These are phyloP conservation scores for Pythium diclinum DNA, from an alignment of 352 stramenopile species.

Conservation along the genomic window DNA sequence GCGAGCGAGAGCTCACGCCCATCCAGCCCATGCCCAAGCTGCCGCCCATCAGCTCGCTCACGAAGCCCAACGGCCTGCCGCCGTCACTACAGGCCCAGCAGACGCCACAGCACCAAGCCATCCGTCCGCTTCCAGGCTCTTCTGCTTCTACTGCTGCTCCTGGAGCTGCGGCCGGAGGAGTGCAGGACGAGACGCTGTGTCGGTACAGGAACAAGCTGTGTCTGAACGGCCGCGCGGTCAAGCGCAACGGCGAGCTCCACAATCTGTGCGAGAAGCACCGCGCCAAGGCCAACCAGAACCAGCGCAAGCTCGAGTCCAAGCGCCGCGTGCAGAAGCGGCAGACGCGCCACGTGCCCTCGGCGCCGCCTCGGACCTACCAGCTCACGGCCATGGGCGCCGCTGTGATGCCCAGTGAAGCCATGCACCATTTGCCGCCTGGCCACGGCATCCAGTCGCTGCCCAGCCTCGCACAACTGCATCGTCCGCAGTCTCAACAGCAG, in stretches of 20 bases:
- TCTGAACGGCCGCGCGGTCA: slow-evolving; percentile 35
- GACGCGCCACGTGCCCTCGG: background rate
- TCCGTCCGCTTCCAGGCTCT: too few species aligned
- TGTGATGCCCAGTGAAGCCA: slow-evolving; percentile 3
- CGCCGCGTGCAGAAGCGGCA: slow-evolving; percentile 57
- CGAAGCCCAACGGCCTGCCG: slow-evolving; percentile 1
- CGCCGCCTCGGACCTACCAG: slow-evolving; percentile 17
- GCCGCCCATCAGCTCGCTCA: slow-evolving; percentile 29
- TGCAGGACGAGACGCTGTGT: slow-evolving; percentile 26
- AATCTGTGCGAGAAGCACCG: slow-evolving; percentile 47
- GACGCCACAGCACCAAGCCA: background rate
- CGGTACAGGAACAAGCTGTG: slow-evolving; percentile 48
- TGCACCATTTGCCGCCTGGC: background rate
- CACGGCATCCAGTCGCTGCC: slow-evolving; percentile 8
- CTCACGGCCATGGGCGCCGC: slow-evolving; percentile 7
- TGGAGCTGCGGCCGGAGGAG: background rate
- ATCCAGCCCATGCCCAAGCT: slow-evolving; percentile 21
- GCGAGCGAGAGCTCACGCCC: background rate
- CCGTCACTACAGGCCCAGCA: slow-evolving; percentile 9
- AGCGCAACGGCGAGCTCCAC: slow-evolving; percentile 46
- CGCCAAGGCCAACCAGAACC: slow-evolving; percentile 72
- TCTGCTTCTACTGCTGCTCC: too few species aligned
- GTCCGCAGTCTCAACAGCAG: background rate
- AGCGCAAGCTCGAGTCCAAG: slow-evolving; percentile 82
- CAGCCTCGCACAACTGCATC: slow-evolving; percentile 26